Conservation (phyloP, 495 filamentous ascomycete species). For the Neurospora sp. region DNA sequence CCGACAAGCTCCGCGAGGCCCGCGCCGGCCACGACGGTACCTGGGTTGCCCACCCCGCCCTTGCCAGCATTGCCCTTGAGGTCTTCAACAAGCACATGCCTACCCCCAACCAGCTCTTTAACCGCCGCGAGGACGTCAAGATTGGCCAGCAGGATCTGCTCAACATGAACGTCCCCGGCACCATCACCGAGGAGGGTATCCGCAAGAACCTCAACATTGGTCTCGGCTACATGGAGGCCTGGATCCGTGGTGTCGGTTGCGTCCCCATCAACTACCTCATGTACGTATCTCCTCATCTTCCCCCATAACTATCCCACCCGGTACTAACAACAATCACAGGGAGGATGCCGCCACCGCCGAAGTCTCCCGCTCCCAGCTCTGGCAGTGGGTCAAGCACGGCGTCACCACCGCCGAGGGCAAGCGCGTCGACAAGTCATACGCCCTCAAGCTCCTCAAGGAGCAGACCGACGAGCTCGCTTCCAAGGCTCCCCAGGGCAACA, state of each 20-base stretch:
- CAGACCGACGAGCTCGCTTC: slow-evolving; percentile 64
- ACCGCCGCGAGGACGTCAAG: slow-evolving; percentile 80
- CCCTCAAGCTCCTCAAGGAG: slow-evolving; percentile 79
- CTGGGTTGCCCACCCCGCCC: slow-evolving; percentile 95
- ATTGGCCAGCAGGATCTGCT: slow-evolving; percentile 84
- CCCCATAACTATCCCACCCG: too few relatives aligned
- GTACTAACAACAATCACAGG: slow-evolving; percentile 25
- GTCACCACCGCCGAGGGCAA: slow-evolving; percentile 81
- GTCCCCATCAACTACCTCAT: slow-evolving; percentile 99
- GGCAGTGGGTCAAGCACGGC: slow-evolving; percentile 91
- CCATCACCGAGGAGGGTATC: slow-evolving; percentile 91
- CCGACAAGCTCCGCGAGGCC: slow-evolving; percentile 94
- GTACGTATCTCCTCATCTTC: slow-evolving; percentile 29
- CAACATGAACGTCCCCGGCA: slow-evolving; percentile 96
- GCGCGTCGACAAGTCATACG: slow-evolving; percentile 85
- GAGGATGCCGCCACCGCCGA: slow-evolving; percentile 98
- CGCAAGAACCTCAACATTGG: slow-evolving; percentile 97
- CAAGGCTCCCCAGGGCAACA: slow-evolving; percentile 81
- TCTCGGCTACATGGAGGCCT: slow-evolving; percentile 96
- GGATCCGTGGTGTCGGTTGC: slow-evolving; percentile 89
- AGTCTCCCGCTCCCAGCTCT: slow-evolving; percentile 83
- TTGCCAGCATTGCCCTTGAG: slow-evolving; percentile 79
- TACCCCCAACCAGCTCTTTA: slow-evolving; percentile 92
- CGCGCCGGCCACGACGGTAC: slow-evolving; percentile 91
- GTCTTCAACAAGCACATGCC: slow-evolving; percentile 99